Evolutionary conservation across 352 stramenopile genomes (phyloP).

Genomic region (Pythium myriotylum): DNA sequence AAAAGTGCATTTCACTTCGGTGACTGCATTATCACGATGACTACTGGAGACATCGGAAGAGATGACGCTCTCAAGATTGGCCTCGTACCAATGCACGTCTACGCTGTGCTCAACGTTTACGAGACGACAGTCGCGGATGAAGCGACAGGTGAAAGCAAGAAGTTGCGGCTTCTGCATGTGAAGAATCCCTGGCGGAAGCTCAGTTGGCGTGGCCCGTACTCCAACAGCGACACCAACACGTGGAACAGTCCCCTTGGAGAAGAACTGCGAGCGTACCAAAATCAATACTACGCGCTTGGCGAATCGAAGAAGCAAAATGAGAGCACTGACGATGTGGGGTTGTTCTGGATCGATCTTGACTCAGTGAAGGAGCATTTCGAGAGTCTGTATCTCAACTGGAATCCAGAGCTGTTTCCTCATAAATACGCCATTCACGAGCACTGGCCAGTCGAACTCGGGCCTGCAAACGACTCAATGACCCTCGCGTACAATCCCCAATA

Average conservation of each 20-base stretch:
- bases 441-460: constrained; percentile 84
- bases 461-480: constrained; percentile 89
- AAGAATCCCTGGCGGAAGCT: constrained; percentile 96
- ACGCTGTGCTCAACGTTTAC: constrained; percentile 94
- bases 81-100: constrained; percentile 96
- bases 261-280: constrained; percentile 59
- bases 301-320: constrained; percentile 12
- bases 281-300: constrained; percentile 46
- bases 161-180: constrained; percentile 87
- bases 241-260: constrained; percentile 63
- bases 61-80: constrained; percentile 85
- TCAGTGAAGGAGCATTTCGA: constrained; percentile 93
- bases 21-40: constrained; percentile 97
- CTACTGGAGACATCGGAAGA: constrained; percentile 84
- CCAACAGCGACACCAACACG: constrained; percentile 47
- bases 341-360: constrained; percentile 97
- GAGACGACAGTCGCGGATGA: constrained; percentile 51
- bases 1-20: constrained; percentile 93
- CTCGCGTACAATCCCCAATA: constrained; percentile 95
- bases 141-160: constrained; percentile 31
- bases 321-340: constrained; percentile 83
- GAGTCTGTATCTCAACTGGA: constrained; percentile 96
- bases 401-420: constrained; percentile 90
- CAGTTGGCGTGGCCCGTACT: constrained; percentile 89
- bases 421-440: constrained; percentile 80